A percentile compares a stretch with the other conserved stretches of the same genome.
phyloP scores from a whole-genome alignment of 208 protist species.

The Leishmania braziliensis region DNA sequence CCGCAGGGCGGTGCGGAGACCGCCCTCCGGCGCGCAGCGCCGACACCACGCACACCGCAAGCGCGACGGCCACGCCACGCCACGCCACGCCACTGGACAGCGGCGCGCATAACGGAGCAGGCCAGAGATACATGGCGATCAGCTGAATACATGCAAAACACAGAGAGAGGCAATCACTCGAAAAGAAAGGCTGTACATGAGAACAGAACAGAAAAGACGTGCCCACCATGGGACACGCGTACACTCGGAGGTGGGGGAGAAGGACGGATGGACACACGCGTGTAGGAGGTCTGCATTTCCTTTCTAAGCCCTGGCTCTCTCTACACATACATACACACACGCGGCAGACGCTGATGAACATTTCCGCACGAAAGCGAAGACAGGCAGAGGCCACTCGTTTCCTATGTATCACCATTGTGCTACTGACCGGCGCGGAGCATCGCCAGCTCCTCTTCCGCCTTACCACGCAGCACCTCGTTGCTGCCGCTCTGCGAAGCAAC shows the following conservation, averaged over 20 bases:
- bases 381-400: neutral
- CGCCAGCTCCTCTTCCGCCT: slow-evolving; percentile 76
- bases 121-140: slow-evolving; percentile 4
- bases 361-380: slow-evolving; percentile 1
- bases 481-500: slow-evolving; percentile 38
- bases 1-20: too few relatives aligned
- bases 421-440: slow-evolving; percentile 21
- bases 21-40: neutral
- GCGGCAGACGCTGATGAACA: neutral
- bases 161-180: slow-evolving; percentile 1
- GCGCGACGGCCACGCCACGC: neutral
- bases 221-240: neutral
- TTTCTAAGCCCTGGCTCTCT: neutral
- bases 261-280: neutral
- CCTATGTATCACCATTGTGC: neutral
- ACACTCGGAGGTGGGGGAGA: neutral
- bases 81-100: too few relatives aligned
- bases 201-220: slow-evolving; percentile 1
- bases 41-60: neutral
- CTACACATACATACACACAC: neutral
- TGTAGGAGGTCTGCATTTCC: neutral
- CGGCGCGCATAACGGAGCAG: neutral
- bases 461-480: slow-evolving; percentile 66
- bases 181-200: slow-evolving; percentile 14
- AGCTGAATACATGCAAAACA: slow-evolving; percentile 5